Conservation (phyloP, 2,329 filamentous ascomycete species). For the Botrytis sinoallii region DNA sequence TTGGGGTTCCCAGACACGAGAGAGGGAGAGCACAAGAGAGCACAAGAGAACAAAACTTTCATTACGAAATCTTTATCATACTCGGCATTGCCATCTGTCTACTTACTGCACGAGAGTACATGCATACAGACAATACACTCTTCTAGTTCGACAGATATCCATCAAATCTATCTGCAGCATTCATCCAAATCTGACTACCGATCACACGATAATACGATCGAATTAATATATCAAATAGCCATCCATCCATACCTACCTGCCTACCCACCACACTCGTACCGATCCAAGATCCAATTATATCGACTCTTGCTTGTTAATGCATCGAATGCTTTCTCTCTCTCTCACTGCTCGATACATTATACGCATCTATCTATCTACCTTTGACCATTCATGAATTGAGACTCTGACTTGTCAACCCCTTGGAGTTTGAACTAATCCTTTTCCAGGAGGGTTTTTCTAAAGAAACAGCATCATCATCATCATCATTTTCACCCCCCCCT, state of each 20-base stretch:
- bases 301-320: background rate
- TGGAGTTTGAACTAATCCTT: background rate
- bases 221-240: background rate
- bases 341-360: background rate
- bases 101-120: background rate
- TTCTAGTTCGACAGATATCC: background rate
- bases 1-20: background rate
- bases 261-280: background rate
- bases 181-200: background rate
- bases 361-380: background rate
- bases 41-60: background rate
- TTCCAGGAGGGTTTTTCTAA: background rate
- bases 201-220: background rate
- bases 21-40: background rate
- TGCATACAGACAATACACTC: background rate
- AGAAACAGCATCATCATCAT: background rate
- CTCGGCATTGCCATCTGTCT: background rate
- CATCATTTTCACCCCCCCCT: background rate
- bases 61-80: background rate
- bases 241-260: background rate
- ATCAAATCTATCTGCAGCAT: background rate
- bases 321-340: background rate
- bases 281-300: background rate
- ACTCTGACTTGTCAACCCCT: background rate
- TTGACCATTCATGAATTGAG: constrained; percentile 4